phyloP scores from a whole-genome alignment of 441 rosid genomes.

The Pelargonium citronellum region DNA sequence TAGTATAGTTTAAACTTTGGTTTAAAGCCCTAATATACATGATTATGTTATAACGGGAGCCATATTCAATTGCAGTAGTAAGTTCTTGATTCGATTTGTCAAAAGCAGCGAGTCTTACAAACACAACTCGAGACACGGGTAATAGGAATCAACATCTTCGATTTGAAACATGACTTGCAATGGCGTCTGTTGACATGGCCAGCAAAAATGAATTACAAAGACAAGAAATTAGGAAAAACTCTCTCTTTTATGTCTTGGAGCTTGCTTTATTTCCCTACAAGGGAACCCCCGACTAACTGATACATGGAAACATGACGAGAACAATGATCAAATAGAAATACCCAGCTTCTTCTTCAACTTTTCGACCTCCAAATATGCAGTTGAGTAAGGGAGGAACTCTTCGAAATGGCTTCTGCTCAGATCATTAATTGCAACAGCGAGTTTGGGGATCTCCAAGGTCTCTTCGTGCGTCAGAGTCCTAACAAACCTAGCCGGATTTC shows the following conservation, averaged over 20 bases:
- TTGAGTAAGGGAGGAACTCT: constrained; percentile 88
- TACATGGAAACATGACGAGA: constrained; percentile 25
- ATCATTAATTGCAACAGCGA: constrained; percentile 89
- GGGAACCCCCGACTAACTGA: constrained; percentile 22
- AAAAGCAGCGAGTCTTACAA: not conserved
- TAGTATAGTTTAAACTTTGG: not conserved
- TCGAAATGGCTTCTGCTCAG: constrained; percentile 67
- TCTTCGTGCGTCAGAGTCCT: constrained; percentile 82
- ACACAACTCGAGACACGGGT: not conserved
- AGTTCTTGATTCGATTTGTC: too few species aligned
- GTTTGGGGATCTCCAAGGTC: constrained; percentile 85
- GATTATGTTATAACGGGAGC: too few species aligned
- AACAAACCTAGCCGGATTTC: constrained; percentile 89
- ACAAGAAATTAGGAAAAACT: constrained; percentile 19
- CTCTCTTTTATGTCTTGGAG: constrained; percentile 37
- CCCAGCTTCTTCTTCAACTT: constrained; percentile 76
- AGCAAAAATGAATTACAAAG: constrained; percentile 26
- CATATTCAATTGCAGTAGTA: too few species aligned
- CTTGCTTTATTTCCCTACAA: constrained; percentile 45
- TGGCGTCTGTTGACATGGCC: constrained; percentile 23
- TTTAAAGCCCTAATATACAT: not conserved
- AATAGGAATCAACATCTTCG: not conserved
- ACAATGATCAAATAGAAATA: constrained; percentile 43
- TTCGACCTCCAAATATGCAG: constrained; percentile 89
- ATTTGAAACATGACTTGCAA: constrained; percentile 19